Evolutionary conservation across 371 early-diverging fungal genomes (phyloP).

Genomic region (Circinella minor): DNA sequence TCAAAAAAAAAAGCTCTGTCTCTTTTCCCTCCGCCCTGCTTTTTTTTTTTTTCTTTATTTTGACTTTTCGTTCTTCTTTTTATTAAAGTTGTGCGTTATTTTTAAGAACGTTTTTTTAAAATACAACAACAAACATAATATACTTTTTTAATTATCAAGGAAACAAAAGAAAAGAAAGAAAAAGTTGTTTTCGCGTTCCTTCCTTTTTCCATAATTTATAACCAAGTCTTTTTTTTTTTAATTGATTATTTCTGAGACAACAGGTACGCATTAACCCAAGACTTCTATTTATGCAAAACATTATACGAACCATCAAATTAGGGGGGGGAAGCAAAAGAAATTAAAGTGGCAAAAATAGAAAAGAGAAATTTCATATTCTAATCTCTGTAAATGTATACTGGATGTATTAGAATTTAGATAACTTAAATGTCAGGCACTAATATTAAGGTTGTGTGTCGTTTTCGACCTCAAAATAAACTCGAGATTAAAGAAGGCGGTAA

Average conservation of each 20-base stretch:
- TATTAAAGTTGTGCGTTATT: too few relatives aligned
- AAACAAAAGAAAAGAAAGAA: background rate
- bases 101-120: too few relatives aligned
- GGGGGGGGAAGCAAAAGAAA: too few relatives aligned
- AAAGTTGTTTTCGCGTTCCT: background rate
- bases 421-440: conserved; percentile 57
- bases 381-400: too few relatives aligned
- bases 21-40: background rate
- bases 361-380: too few relatives aligned
- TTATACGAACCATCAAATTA: too few relatives aligned
- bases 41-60: background rate
- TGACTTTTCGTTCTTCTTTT: background rate
- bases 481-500: conserved; percentile 86
- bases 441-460: conserved; percentile 92
- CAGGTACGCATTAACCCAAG: too few relatives aligned
- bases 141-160: too few relatives aligned
- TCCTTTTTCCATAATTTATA: background rate
- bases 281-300: too few relatives aligned
- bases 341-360: too few relatives aligned
- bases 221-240: background rate
- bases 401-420: background rate
- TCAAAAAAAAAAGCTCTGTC: background rate
- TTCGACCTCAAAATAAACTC: conserved; percentile 88
- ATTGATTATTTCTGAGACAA: background rate
- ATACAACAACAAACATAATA: too few relatives aligned